Conservation (phyloP, 2,329 filamentous ascomycete species). For the Fusarium transvaalense region DNA sequence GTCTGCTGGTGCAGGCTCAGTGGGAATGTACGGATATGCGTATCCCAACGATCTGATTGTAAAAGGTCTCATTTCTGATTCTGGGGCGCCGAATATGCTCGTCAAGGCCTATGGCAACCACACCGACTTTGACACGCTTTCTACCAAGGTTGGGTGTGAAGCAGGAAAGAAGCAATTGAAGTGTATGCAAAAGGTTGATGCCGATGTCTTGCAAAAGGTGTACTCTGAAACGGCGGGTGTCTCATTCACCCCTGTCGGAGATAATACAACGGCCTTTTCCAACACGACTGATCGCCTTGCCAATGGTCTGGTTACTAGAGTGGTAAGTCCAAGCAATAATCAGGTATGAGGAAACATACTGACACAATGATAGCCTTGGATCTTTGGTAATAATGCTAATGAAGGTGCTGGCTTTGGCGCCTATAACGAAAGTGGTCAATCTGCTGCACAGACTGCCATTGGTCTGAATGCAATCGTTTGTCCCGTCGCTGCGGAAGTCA, state of each 20-base stretch:
- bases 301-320: slow-evolving; percentile 6
- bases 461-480: slow-evolving; percentile 10
- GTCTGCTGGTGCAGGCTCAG: slow-evolving; percentile 20
- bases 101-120: slow-evolving; percentile 6
- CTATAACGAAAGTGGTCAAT: background rate
- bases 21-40: slow-evolving; percentile 24
- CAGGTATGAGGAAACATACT: fast-evolving
- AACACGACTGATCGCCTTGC: slow-evolving; percentile 17
- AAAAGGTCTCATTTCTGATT: slow-evolving; percentile 15
- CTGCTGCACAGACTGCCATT: slow-evolving; percentile 6
- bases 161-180: background rate
- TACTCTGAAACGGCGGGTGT: slow-evolving; percentile 13
- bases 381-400: slow-evolving; percentile 29
- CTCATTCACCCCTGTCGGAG: slow-evolving; percentile 9
- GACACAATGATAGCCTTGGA: slow-evolving; percentile 5
- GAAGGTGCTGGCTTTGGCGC: slow-evolving; percentile 27
- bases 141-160: slow-evolving; percentile 5
- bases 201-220: slow-evolving; percentile 1
- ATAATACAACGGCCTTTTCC: slow-evolving; percentile 7
- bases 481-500: slow-evolving; percentile 19
- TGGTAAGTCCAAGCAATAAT: background rate
- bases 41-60: slow-evolving; percentile 18
- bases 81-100: slow-evolving; percentile 5
- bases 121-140: slow-evolving; percentile 16
- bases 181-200: slow-evolving; percentile 20